Conservation (phyloP, 345 rosid species). For the Populus ilicifolia region DNA sequence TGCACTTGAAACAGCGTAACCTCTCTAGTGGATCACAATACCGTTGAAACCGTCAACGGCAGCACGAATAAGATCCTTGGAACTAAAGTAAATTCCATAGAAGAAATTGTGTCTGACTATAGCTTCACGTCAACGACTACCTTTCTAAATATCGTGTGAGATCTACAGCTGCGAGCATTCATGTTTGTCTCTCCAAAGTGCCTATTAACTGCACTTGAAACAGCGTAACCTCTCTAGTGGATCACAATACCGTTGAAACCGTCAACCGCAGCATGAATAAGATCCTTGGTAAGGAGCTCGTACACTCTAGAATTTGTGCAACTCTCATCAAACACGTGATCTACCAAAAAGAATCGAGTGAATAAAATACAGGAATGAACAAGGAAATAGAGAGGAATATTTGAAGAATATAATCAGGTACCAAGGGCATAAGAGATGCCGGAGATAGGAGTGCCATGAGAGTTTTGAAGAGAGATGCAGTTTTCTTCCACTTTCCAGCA, state of each 20-base stretch:
- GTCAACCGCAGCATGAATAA: constrained; percentile 68
- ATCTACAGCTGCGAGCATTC: constrained; percentile 92
- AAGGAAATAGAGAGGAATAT: not conserved
- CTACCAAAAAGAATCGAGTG: constrained; percentile 28
- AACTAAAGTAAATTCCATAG: no score
- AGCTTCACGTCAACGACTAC: constrained; percentile 29
- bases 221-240: not conserved
- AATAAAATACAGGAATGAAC: not conserved
- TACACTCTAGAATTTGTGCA: constrained; percentile 63
- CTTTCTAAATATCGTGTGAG: constrained; percentile 97
- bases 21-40: constrained; percentile 10
- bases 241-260: constrained; percentile 72
- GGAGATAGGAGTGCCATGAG: constrained; percentile 63
- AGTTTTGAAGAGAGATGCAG: constrained; percentile 70
- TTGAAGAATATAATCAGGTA: constrained; percentile 10
- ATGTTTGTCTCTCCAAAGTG: constrained; percentile 97
- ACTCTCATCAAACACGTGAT: constrained; percentile 73
- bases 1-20: constrained; percentile 6
- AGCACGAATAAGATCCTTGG: constrained; percentile 68
- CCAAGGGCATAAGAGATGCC: constrained; percentile 73
- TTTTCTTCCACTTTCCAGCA: constrained; percentile 66
- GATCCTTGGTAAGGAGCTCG: constrained; percentile 72
- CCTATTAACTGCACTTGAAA: constrained; percentile 50
- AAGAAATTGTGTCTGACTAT: not conserved
- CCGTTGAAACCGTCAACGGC: constrained; percentile 89